Evolutionary conservation across 75 land plant genomes (phyloP), one percentile per base, ranked within the genome.

Genomic region (Pinus albicaulis): DNA sequence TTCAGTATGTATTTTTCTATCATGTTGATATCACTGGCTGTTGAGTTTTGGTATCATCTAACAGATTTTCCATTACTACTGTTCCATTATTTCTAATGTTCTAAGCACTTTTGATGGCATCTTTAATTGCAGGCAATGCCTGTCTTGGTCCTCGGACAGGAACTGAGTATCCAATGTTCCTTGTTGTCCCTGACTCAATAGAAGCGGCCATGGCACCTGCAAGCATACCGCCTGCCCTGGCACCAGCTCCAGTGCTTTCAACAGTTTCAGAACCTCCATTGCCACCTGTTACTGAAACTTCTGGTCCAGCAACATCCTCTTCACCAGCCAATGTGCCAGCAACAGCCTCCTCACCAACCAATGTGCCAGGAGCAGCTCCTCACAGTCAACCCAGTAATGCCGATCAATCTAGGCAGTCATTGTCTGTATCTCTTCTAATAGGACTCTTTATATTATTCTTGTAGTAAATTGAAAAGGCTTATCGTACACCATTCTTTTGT

Each of bases 101-200:
- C 41, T 38, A 38, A 38, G 41, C 41, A 38, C 41, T 38, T 5
- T 38, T 66, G 70, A 63, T 63, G 38, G 12, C 66, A 28, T 66
- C n/a, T 66, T 20, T 63, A 17, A 66, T 66, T 66, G 70, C 70
- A 66, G 70, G 41, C 6, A 66, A 66, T 66, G 73, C 31, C 23
- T 53, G 56, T 23, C 73, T 12, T 52, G 16, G 41, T 12, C 17
- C 31, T 71, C 73, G 1, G 17, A 53, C 56, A 22, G 19, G 2
- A 52, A 53, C 4, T 53, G 55, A 24, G 5, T 71, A 48, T 53
- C 1, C 28, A 3, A 71, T 53, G 56, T 1, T 7, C 7, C 11
- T 20, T 66, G 70, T 66, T 38, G 3, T 0, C 36, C 70, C 70
- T 19, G 70, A 41, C 2, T 34, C 73, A 36, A 2, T 20, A 17